phyloP scores from a whole-genome alignment of 305 asterid genomes.

The Vinca major region DNA sequence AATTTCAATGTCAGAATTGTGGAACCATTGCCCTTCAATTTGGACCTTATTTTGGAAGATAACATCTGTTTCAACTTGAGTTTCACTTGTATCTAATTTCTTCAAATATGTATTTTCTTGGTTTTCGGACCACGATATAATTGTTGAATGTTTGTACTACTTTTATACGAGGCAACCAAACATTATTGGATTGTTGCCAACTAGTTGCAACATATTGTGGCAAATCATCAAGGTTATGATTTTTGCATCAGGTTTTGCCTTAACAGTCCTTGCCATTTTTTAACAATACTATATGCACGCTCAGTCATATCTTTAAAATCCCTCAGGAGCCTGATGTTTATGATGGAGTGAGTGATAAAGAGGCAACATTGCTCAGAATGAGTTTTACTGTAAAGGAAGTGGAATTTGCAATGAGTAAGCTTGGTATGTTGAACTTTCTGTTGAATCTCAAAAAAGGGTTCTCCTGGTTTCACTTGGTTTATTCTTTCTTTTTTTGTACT shows the following conservation, averaged over 20 bases:
- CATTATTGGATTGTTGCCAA: not conserved
- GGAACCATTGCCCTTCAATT: not conserved
- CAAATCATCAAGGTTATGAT: not conserved
- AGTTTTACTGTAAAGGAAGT: conserved; percentile 68
- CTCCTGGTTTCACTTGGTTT: not conserved
- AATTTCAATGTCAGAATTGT: not conserved
- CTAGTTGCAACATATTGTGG: not conserved
- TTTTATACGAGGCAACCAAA: not conserved
- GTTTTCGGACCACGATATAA: not conserved
- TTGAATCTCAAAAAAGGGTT: not conserved
- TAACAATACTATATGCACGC: conserved; percentile 1
- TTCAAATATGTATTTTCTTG: not conserved
- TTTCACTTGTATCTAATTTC: conserved; percentile 1
- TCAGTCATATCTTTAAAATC: conserved; percentile 17
- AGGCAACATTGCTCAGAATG: conserved; percentile 55
- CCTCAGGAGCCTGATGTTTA: conserved; percentile 58
- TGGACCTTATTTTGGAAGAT: not conserved
- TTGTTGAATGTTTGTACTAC: not conserved
- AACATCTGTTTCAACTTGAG: not conserved
- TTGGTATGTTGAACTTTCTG: conserved; percentile 47
- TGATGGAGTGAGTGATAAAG: conserved; percentile 37
- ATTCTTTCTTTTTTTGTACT: not conserved
- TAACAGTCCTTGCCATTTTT: not conserved
- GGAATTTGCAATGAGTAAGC: conserved; percentile 61
- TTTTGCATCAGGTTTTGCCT: not conserved